phyloP scores from a whole-genome alignment of 1,284 basidiomycete species.

The Rhodotorula sp. region DNA sequence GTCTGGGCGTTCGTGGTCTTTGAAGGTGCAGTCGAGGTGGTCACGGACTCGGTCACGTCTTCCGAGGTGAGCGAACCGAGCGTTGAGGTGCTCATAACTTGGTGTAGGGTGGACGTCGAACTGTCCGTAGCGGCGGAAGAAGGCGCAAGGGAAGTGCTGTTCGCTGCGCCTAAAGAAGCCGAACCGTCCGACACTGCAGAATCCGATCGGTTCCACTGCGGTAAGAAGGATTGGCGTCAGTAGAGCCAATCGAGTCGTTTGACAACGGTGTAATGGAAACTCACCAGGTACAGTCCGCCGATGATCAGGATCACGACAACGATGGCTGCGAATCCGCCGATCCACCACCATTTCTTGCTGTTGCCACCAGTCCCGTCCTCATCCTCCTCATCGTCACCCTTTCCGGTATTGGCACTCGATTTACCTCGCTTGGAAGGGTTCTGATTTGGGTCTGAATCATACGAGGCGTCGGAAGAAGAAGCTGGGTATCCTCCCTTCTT shows the following conservation, averaged over 20 bases:
- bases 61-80: background rate
- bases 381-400: background rate
- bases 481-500: background rate
- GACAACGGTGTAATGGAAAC: background rate
- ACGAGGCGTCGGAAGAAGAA: no score
- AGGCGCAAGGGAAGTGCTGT: background rate
- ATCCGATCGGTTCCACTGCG: background rate
- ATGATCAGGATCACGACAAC: background rate
- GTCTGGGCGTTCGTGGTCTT: background rate
- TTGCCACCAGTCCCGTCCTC: background rate
- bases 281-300: background rate
- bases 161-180: background rate
- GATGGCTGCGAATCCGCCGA: background rate
- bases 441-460: background rate
- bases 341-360: constrained; percentile 5
- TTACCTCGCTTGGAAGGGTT: background rate
- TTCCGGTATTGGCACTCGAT: background rate
- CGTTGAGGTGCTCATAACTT: background rate
- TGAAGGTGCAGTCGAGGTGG: background rate
- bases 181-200: background rate
- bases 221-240: no score
- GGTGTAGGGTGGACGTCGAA: background rate
- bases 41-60: background rate
- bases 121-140: background rate
- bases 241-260: no score